Conservation (phyloP, 306 rosid species). For the Adenanthera pavonina region DNA sequence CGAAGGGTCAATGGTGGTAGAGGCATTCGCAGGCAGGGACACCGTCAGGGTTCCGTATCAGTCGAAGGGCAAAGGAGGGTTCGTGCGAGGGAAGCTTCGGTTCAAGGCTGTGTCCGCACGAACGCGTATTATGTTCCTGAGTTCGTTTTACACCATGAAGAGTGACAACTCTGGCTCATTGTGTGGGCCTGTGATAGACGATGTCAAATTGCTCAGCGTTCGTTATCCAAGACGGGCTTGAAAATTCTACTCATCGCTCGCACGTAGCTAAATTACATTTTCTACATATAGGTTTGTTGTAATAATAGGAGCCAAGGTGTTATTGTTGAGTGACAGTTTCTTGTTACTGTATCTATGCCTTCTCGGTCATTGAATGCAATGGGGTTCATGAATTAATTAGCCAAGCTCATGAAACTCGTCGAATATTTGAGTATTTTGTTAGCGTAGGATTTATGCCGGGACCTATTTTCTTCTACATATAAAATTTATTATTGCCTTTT, state of each 20-base stretch:
- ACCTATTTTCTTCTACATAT: too few relatives aligned
- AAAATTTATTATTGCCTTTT: too few relatives aligned
- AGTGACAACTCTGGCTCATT: conserved; percentile 63
- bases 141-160: conserved; percentile 63
- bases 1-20: conserved; percentile 56
- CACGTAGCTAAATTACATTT: too few relatives aligned
- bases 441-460: too few relatives aligned
- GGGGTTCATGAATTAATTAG: neutral
- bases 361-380: neutral
- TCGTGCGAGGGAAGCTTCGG: conserved; percentile 43
- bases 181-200: conserved; percentile 74
- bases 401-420: neutral
- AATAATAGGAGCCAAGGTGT: neutral
- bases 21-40: conserved; percentile 60
- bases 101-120: conserved; percentile 54
- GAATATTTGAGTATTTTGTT: too few relatives aligned
- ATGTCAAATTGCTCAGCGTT: conserved; percentile 56
- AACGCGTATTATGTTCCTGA: conserved; percentile 54
- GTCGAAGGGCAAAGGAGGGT: conserved; percentile 68
- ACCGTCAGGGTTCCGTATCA: conserved; percentile 47
- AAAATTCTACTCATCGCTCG: neutral
- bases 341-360: neutral
- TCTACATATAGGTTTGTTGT: neutral
- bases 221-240: conserved; percentile 43
- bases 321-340: neutral